A percentile compares a stretch with the other conserved stretches of the same genome.
These are phyloP conservation scores for Apiotrichum montevideense DNA, from an alignment of 1,284 basidiomycete genomes.

Conservation along the genomic window DNA sequence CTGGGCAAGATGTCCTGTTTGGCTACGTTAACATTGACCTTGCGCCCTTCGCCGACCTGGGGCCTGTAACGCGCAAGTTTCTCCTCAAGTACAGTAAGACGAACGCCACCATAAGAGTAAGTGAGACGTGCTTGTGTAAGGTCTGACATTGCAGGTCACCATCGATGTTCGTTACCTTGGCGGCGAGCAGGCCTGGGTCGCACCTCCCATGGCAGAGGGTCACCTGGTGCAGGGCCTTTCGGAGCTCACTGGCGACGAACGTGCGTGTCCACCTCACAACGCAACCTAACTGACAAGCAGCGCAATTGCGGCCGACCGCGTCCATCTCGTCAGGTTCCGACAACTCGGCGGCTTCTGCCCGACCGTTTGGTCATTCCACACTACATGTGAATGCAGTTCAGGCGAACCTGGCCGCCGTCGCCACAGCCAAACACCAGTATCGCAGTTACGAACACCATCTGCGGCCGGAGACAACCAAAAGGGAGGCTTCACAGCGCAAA, in stretches of 20 bases:
- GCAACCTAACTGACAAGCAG: slow-evolving; percentile 9
- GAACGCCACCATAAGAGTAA: slow-evolving; percentile 44
- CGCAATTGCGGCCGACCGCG: slow-evolving; percentile 22
- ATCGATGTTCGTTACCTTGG: slow-evolving; percentile 40
- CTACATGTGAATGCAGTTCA: slow-evolving; percentile 2
- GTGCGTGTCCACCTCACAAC: slow-evolving; percentile 17
- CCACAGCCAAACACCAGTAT: slow-evolving; percentile 19
- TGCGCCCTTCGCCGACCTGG: slow-evolving; percentile 44
- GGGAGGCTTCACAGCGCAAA: too few relatives aligned
- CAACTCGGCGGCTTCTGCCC: slow-evolving; percentile 7
- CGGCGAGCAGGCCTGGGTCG: slow-evolving; percentile 36
- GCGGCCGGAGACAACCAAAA: slow-evolving; percentile 8
- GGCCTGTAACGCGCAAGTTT: slow-evolving; percentile 37
- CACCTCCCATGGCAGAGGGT: slow-evolving; percentile 38
- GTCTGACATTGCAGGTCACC: slow-evolving; percentile 26
- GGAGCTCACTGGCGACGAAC: slow-evolving; percentile 23
- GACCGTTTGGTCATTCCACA: slow-evolving; percentile 4
- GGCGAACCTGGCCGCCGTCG: slow-evolving; percentile 5
- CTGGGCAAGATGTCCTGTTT: slow-evolving; percentile 17
- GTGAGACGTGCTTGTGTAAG: background rate
- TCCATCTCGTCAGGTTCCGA: slow-evolving; percentile 18
- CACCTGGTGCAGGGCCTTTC: slow-evolving; percentile 32
- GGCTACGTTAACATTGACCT: slow-evolving; percentile 44
- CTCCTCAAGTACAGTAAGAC: slow-evolving; percentile 41
- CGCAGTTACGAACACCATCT: slow-evolving; percentile 32